phyloP scores from a whole-genome alignment of 176 grass and related monocot species.

The Phoenix roebelenii region DNA sequence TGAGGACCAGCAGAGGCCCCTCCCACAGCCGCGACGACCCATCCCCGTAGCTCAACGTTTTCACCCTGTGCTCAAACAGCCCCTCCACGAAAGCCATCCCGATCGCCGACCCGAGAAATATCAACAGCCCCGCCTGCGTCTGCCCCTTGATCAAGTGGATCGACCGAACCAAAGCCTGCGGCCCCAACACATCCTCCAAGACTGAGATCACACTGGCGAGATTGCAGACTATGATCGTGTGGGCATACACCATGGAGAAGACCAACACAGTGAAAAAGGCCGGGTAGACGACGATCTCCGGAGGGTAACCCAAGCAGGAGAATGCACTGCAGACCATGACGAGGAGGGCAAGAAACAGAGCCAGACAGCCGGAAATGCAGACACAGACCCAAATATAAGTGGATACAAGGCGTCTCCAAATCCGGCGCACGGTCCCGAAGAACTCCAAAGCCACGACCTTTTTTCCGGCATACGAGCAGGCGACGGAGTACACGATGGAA shows the following conservation, averaged over 20 bases:
- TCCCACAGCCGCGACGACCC: slow-evolving; percentile 86
- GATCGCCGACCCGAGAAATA: slow-evolving; percentile 74
- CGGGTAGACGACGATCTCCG: slow-evolving; percentile 69
- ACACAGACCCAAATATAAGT: slow-evolving; percentile 57
- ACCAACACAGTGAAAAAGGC: slow-evolving; percentile 56
- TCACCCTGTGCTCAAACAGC: slow-evolving; percentile 93
- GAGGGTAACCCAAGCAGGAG: slow-evolving; percentile 52
- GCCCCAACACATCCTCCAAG: slow-evolving; percentile 60
- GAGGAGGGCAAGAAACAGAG: slow-evolving; percentile 60
- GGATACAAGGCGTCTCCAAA: slow-evolving; percentile 54
- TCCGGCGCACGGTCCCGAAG: slow-evolving; percentile 35
- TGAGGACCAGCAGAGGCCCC: slow-evolving; percentile 75
- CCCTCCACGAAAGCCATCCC: slow-evolving; percentile 75
- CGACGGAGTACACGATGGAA: slow-evolving; percentile 51
- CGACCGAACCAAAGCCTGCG: slow-evolving; percentile 48
- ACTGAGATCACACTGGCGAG: slow-evolving; percentile 68
- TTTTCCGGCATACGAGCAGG: slow-evolving; percentile 62
- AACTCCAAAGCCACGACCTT: slow-evolving; percentile 33
- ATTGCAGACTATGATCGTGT: slow-evolving; percentile 79
- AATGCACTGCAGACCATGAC: slow-evolving; percentile 53
- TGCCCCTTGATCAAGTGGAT: slow-evolving; percentile 62
- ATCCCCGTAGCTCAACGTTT: slow-evolving; percentile 88
- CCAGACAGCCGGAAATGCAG: slow-evolving; percentile 37
- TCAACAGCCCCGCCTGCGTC: slow-evolving; percentile 76
- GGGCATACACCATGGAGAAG: slow-evolving; percentile 74